A percentile compares a stretch with the other conserved stretches of the same genome.
Conservation (phyloP, 305 asterid genomes). For the Fraxinus latifolia region DNA sequence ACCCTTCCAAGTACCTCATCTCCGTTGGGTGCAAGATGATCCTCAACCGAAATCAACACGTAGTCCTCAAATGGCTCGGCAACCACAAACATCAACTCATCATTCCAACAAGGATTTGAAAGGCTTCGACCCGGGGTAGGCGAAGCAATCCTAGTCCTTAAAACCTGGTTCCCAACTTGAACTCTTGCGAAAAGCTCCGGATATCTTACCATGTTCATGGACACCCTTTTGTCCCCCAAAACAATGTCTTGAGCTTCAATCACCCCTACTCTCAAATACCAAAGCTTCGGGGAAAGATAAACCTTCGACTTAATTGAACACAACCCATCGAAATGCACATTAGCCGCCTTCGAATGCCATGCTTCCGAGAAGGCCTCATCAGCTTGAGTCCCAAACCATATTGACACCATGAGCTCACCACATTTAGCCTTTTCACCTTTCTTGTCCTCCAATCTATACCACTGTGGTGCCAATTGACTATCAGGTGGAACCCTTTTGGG, state of each 20-base stretch:
- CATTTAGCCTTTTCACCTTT: conserved; percentile 65
- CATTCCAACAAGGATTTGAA: conserved; percentile 76
- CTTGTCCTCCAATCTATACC: conserved; percentile 84
- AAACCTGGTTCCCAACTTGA: conserved; percentile 79
- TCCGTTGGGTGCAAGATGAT: conserved; percentile 53
- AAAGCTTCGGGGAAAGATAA: conserved; percentile 77
- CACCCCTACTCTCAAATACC: conserved; percentile 73
- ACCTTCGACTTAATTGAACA: conserved; percentile 77
- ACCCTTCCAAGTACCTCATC: conserved; percentile 69
- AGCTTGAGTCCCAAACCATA: conserved; percentile 92
- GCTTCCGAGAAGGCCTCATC: conserved; percentile 93
- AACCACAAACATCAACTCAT: conserved; percentile 77
- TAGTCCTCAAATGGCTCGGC: conserved; percentile 88
- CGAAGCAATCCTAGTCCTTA: conserved; percentile 58
- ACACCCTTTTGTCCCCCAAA: conserved; percentile 48
- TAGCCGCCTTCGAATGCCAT: conserved; percentile 88
- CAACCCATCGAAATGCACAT: conserved; percentile 60
- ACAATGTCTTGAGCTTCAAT: conserved; percentile 84
- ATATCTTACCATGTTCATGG: conserved; percentile 57
- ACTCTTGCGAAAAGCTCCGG: conserved; percentile 78
- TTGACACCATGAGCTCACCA: conserved; percentile 69
- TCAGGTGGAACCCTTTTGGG: conserved; percentile 87
- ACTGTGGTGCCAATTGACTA: conserved; percentile 82
- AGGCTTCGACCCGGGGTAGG: conserved; percentile 48
- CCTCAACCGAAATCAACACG: conserved; percentile 60